These are phyloP conservation scores for Fraxinus xanthoxyloides DNA, from an alignment of 305 asterid species.

Conservation along the genomic window DNA sequence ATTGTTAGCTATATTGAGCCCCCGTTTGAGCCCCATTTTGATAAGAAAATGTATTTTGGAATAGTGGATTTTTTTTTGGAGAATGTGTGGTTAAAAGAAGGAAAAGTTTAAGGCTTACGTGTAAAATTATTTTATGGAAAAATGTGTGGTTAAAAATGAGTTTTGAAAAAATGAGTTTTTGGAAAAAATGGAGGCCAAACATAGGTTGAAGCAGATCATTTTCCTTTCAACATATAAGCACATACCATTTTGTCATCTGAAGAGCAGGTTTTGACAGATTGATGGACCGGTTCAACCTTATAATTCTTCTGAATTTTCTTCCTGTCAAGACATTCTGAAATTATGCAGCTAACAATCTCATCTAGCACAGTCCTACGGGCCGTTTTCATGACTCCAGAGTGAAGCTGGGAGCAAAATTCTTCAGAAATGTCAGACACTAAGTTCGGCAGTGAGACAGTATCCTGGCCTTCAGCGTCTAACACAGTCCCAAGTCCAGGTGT, in stretches of 20 bases:
- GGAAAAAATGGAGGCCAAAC: not conserved
- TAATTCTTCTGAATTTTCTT: constrained; percentile 50
- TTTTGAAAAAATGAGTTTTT: not conserved
- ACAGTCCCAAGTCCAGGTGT: constrained; percentile 38
- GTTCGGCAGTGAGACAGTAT: constrained; percentile 32
- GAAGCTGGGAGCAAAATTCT: constrained; percentile 77
- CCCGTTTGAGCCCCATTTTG: not conserved
- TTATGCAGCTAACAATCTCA: constrained; percentile 75
- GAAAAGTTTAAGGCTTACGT: not conserved
- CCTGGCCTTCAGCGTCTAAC: constrained; percentile 37
- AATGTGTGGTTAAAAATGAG: not conserved
- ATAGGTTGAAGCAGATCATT: not conserved
- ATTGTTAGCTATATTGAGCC: constrained; percentile 3
- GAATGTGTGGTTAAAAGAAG: not conserved
- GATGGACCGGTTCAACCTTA: constrained; percentile 38
- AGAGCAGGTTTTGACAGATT: constrained; percentile 32
- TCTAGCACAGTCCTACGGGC: constrained; percentile 81
- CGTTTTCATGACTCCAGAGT: constrained; percentile 75
- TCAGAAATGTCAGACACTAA: constrained; percentile 51
- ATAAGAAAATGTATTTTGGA: not conserved
- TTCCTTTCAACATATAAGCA: constrained; percentile 9
- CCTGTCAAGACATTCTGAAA: constrained; percentile 54
- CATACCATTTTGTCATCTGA: constrained; percentile 42
- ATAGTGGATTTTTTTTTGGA: not conserved
- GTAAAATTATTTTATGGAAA: not conserved